Evolutionary conservation across 352 stramenopile genomes (phyloP).

Genomic region (Phytophthora multivora): DNA sequence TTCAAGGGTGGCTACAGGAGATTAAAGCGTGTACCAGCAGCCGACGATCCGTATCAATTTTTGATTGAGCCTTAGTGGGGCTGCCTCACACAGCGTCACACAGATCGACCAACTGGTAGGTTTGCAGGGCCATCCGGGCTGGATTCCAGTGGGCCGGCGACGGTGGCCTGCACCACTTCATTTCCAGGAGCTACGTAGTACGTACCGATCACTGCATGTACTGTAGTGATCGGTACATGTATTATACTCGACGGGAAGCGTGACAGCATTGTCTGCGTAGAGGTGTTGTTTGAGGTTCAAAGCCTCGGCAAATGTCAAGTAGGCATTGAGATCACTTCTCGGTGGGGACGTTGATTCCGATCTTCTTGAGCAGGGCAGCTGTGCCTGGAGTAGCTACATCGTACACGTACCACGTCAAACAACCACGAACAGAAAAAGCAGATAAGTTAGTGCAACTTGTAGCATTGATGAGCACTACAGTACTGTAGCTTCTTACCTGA

Average conservation of each 20-base stretch:
- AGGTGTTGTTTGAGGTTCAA: constrained; percentile 1
- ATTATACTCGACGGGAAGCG: background rate
- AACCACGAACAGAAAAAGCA: constrained; percentile 16
- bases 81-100: constrained; percentile 11
- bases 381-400: constrained; percentile 42
- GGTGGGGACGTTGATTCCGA: constrained; percentile 45
- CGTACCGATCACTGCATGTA: too few species aligned
- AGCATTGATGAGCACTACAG: too few species aligned
- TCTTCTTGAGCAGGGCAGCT: constrained; percentile 46
- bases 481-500: constrained; percentile 41
- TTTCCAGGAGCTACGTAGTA: too few species aligned
- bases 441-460: constrained; percentile 5
- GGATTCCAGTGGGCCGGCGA: too few species aligned
- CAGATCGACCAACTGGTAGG: constrained; percentile 16
- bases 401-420: constrained; percentile 4
- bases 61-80: background rate
- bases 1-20: constrained; percentile 7
- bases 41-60: background rate
- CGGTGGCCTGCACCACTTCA: constrained; percentile 4
- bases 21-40: background rate
- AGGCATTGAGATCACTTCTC: constrained; percentile 17
- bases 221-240: too few species aligned
- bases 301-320: background rate
- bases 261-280: constrained; percentile 1
- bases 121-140: constrained; percentile 10